Evolutionary conservation across 441 rosid genomes (phyloP).

Genomic region (Sinapis alba): DNA sequence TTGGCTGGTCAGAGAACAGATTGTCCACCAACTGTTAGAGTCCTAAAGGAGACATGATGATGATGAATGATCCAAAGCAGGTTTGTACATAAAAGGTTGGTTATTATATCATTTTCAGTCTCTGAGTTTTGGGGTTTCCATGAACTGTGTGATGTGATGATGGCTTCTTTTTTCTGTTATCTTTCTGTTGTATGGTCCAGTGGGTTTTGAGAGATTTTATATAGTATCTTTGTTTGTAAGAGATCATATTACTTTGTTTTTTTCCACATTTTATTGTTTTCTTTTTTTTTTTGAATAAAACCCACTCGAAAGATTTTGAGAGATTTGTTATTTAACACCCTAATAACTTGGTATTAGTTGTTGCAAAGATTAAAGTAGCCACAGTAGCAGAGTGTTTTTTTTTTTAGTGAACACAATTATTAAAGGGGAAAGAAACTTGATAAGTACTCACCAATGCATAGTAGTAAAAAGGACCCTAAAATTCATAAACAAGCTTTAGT

Average conservation of each 20-base stretch:
- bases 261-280: background rate
- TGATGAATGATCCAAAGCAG: constrained; percentile 12
- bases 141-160: constrained; percentile 16
- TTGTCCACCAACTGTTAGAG: constrained; percentile 66
- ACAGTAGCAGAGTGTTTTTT: background rate
- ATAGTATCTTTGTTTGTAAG: constrained; percentile 31
- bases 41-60: constrained; percentile 47
- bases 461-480: background rate
- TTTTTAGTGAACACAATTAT: background rate
- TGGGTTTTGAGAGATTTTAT: constrained; percentile 30
- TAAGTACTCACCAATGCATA: background rate
- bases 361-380: background rate
- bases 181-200: constrained; percentile 21
- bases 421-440: background rate
- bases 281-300: constrained; percentile 14
- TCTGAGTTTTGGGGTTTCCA: constrained; percentile 13
- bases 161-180: background rate
- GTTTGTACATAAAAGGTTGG: constrained; percentile 36
- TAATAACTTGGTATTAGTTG: background rate
- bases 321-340: background rate
- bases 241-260: background rate
- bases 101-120: background rate
- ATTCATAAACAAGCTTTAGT: background rate
- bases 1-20: constrained; percentile 87
- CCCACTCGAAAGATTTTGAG: constrained; percentile 9